phyloP scores from a whole-genome alignment of 257 asterid genomes.

The Jacaranda mimosifolia region DNA sequence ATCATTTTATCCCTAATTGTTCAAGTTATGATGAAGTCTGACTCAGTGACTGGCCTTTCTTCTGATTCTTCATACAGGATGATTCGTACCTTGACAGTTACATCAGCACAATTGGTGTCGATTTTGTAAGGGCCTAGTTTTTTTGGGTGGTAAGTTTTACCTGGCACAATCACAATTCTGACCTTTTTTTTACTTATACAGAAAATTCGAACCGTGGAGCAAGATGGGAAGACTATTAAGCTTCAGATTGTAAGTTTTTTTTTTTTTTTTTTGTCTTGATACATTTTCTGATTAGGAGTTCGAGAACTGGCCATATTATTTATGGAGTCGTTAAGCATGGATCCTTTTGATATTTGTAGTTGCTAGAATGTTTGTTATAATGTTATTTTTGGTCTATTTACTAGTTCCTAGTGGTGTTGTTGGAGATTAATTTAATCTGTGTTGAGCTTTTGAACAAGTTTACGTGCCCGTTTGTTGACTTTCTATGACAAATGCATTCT shows the following conservation, averaged over 20 bases:
- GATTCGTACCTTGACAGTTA: conserved; percentile 72
- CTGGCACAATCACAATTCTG: conserved; percentile 27
- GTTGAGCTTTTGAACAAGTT: not conserved
- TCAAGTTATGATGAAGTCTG: conserved; percentile 7
- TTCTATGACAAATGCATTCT: too few species aligned
- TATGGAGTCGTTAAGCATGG: not conserved
- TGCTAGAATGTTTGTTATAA: not conserved
- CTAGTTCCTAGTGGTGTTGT: not conserved
- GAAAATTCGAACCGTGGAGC: conserved; percentile 76
- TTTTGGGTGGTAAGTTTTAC: conserved; percentile 9
- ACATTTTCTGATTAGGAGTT: not conserved
- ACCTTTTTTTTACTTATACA: conserved; percentile 40
- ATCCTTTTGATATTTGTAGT: not conserved
- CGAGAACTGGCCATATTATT: conserved; percentile 3
- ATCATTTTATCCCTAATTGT: not conserved
- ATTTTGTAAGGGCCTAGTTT: conserved; percentile 52
- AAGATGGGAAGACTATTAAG: conserved; percentile 77
- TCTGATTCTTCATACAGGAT: conserved; percentile 49
- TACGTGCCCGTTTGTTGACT: too few species aligned
- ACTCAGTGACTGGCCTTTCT: conserved; percentile 26
- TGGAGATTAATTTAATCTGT: not conserved
- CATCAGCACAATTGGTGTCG: conserved; percentile 75
- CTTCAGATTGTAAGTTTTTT: conserved; percentile 75
- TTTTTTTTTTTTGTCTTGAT: not conserved
- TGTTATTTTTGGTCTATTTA: not conserved